Evolutionary conservation across 2,329 filamentous ascomycete genomes (phyloP), one percentile per base, ranked within the genome.

Genomic region (Phialophora macrospora): DNA sequence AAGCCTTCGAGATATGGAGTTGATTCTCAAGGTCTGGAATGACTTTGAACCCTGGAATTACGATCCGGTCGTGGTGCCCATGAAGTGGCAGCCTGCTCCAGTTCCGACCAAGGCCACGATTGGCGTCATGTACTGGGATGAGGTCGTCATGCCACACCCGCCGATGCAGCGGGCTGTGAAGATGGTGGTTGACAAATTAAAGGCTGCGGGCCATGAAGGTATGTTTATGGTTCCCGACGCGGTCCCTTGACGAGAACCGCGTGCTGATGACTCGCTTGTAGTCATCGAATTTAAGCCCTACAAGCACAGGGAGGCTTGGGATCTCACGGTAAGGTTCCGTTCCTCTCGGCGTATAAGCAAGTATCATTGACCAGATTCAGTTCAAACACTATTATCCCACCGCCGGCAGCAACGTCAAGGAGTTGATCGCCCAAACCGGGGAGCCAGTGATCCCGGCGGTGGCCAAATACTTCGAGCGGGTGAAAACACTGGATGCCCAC

Each of bases 91-190:
- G 28, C 38, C 38, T 30, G 26, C 26, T 11, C 22, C 41, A 17
- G 17, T 49, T 22, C 22, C 38, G n/a, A 48, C 38, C 12, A 59
- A 49, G 12, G 38, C 88, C 12, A 80, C 81, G 0, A 80, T 88
- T 22, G 84, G 80, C 0, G 73, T 85, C 0, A 77, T 85, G 44
- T 68, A 76, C 2, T 83, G 86, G 44, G 85, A 88, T 57, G 82
- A 81, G 0, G 80, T 86, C 0, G 84, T 87, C 2, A 80, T 77
- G 34, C 80, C 82, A 0, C 84, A 87, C 56, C 84, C 85, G 0
- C 83, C 85, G 0, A 79, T 83, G 0, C 87, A 84, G 83, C 75
- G 81, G 9, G 77, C 71, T 68, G 76, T 72, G 1, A 75, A 81
- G 8, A 77, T 71, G 69, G 76, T 69, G n/a, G 63, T 67, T 64